phyloP scores from a whole-genome alignment of 495 filamentous ascomycete genomes.

The Penicillium goetzii region DNA sequence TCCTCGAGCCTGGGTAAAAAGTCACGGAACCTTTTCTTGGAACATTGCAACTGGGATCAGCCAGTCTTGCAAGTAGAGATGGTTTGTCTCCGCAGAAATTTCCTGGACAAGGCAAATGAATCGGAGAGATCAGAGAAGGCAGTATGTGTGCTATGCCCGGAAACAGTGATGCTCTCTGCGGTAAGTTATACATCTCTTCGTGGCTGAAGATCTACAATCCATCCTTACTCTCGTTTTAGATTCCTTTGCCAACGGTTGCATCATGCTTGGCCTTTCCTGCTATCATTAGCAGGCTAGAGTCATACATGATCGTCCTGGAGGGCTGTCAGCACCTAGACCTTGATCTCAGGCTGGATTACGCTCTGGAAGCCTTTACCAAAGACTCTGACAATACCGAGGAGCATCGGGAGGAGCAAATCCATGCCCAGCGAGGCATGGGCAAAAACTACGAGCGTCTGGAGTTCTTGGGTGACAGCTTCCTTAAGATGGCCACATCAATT shows the following conservation, averaged over 20 bases:
- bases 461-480: conserved; percentile 89
- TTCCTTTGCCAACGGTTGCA: conserved; percentile 65
- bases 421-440: conserved; percentile 87
- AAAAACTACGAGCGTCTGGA: conserved; percentile 96
- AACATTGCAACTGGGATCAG: conserved; percentile 61
- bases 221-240: conserved; percentile 39
- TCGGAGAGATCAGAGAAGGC: conserved; percentile 50
- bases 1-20: conserved; percentile 61
- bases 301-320: conserved; percentile 79
- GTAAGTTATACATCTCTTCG: conserved; percentile 52
- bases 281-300: conserved; percentile 81
- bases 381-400: conserved; percentile 91
- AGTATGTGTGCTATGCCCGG: conserved; percentile 55
- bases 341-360: conserved; percentile 65
- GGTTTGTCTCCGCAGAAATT: conserved; percentile 76
- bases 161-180: conserved; percentile 72
- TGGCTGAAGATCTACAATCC: neutral
- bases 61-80: conserved; percentile 77
- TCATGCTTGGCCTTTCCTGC: conserved; percentile 78
- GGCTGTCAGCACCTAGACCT: conserved; percentile 63
- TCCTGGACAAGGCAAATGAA: conserved; percentile 66
- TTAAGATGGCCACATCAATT: conserved; percentile 95
- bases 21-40: conserved; percentile 45
- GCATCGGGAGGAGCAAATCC: conserved; percentile 67
- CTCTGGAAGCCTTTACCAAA: conserved; percentile 91